A percentile compares a stretch with the other conserved stretches of the same genome.
Evolutionary conservation across 139 green algal species (phyloP).

Genomic region (Chlamydomonas eustigma): DNA sequence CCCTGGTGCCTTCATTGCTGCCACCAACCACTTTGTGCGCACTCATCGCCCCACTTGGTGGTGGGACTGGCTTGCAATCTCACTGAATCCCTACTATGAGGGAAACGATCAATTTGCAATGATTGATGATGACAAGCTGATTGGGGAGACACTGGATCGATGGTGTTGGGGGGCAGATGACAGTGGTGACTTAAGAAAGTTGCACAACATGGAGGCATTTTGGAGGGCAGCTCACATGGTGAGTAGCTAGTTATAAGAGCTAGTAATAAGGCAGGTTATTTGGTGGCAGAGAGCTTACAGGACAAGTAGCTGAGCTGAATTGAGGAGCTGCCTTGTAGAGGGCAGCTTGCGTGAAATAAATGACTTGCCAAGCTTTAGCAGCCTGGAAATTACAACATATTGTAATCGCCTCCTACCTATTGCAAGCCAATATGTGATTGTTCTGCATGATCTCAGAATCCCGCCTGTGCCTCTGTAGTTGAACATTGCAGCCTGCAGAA

Average conservation of each 20-base stretch:
- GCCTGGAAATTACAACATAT: too few relatives aligned
- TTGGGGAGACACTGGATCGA: conserved; percentile 32
- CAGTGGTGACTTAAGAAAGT: neutral
- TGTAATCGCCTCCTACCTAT: too few relatives aligned
- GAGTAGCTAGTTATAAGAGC: neutral
- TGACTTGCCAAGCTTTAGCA: too few relatives aligned
- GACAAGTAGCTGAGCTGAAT: too few relatives aligned
- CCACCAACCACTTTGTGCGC: conserved; percentile 48
- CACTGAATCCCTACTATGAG: conserved; percentile 47
- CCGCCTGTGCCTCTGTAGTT: too few relatives aligned
- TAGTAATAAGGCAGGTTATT: too few relatives aligned
- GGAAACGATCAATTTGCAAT: conserved; percentile 28
- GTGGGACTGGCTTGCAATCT: conserved; percentile 50
- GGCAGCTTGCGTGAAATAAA: too few relatives aligned
- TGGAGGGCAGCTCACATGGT: neutral
- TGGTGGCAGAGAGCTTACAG: too few relatives aligned
- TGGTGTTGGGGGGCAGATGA: conserved; percentile 37
- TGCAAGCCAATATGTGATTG: too few relatives aligned
- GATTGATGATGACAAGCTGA: conserved; percentile 52
- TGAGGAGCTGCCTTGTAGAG: too few relatives aligned
- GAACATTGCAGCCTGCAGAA: too few relatives aligned
- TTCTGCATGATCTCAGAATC: too few relatives aligned
- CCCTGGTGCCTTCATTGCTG: conserved; percentile 46
- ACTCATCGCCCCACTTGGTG: conserved; percentile 26
- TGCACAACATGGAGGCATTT: conserved; percentile 7